Evolutionary conservation across 73 alveolate genomes (phyloP).

Genomic region (Urostyla sp.): DNA sequence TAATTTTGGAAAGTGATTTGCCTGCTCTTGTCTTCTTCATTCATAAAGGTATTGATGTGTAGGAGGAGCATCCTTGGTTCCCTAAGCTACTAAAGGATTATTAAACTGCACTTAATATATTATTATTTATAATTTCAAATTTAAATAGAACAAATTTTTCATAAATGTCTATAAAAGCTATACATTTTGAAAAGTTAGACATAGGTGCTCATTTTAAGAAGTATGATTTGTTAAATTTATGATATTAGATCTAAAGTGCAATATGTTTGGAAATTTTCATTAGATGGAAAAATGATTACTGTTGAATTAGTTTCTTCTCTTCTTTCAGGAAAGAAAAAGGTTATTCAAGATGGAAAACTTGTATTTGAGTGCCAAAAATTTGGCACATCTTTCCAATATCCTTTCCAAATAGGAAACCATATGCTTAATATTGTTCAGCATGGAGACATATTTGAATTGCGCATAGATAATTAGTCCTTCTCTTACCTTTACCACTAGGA

Average conservation of each 20-base stretch:
- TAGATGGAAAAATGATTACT: slow-evolving; percentile 14
- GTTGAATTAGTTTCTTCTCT: slow-evolving; percentile 37
- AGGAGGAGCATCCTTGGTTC: too few relatives aligned
- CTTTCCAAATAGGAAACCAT: slow-evolving; percentile 83
- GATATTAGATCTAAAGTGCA: slow-evolving; percentile 23
- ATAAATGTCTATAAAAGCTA: slow-evolving; percentile 33
- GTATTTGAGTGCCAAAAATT: slow-evolving; percentile 38
- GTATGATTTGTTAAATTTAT: neutral
- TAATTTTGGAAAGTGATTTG: too few relatives aligned
- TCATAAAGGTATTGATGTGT: too few relatives aligned
- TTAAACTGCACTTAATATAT: neutral
- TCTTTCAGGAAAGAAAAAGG: slow-evolving; percentile 61
- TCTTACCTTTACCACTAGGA: slow-evolving; percentile 79
- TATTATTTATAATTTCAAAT: slow-evolving; percentile 3
- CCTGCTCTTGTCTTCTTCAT: too few relatives aligned
- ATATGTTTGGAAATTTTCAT: slow-evolving; percentile 58
- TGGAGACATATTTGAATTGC: slow-evolving; percentile 89
- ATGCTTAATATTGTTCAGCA: slow-evolving; percentile 73
- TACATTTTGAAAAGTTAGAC: slow-evolving; percentile 39
- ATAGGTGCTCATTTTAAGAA: slow-evolving; percentile 42
- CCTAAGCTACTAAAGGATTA: too few relatives aligned
- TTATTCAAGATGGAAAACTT: slow-evolving; percentile 36
- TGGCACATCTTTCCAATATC: slow-evolving; percentile 63
- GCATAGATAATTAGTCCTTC: slow-evolving; percentile 88
- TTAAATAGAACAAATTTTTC: neutral